Conservation (phyloP, 371 early-diverging fungal genomes). For the Lichtheimia ornata region DNA sequence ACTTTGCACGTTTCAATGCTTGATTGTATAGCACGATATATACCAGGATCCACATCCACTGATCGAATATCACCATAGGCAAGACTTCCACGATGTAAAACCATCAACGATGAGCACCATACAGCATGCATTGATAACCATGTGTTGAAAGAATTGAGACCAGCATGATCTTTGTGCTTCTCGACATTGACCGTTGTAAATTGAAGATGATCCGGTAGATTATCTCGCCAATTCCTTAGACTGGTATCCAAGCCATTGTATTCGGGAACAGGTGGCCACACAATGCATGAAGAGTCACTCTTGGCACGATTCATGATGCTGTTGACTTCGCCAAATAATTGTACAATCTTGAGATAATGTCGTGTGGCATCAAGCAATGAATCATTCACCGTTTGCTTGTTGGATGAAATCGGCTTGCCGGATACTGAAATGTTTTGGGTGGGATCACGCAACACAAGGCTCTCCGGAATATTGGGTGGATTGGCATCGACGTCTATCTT, state of each 20-base stretch:
- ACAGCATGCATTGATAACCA: conserved; percentile 45
- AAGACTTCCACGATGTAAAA: conserved; percentile 44
- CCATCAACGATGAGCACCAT: conserved; percentile 38
- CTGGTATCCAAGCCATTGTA: conserved; percentile 41
- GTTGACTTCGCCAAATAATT: conserved; percentile 52
- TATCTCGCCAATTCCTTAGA: conserved; percentile 33
- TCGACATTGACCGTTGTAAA: conserved; percentile 28
- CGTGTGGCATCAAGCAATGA: conserved; percentile 33
- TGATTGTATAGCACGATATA: conserved; percentile 26
- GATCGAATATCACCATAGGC: conserved; percentile 37
- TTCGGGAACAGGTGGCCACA: conserved; percentile 57
- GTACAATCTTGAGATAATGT: conserved; percentile 28
- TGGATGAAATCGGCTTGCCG: conserved; percentile 20
- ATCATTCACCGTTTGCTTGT: conserved; percentile 27
- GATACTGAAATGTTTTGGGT: conserved; percentile 26
- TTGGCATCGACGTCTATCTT: conserved; percentile 57
- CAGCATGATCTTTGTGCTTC: conserved; percentile 27
- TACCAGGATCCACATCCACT: conserved; percentile 8
- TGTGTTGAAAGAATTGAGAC: conserved; percentile 33
- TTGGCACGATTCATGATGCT: conserved; percentile 54
- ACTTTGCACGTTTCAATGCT: conserved; percentile 36
- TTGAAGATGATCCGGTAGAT: conserved; percentile 29
- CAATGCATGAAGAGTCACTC: conserved; percentile 25
- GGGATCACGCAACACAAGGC: conserved; percentile 41
- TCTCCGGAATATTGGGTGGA: conserved; percentile 49